Evolutionary conservation across 2,329 filamentous ascomycete species (phyloP), one percentile per base, ranked within the genome.

Genomic region (Madurella fahalii): DNA sequence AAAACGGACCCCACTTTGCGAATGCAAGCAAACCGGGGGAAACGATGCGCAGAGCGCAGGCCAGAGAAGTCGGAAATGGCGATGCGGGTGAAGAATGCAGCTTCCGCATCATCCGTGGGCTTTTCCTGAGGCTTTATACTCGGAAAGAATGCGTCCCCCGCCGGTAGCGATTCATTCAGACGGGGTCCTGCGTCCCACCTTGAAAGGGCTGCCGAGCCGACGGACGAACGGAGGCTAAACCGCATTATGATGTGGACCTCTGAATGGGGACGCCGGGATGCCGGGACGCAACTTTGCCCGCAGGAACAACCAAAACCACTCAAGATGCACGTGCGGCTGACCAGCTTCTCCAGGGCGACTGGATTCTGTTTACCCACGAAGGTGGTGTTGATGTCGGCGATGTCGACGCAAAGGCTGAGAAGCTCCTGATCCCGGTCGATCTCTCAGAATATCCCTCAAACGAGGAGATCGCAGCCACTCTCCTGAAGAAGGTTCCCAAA

Each of bases 331-430:
- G 41, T 34, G 39, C 47, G 25, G 48, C 58, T 58, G 17, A 60
- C 61, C 52, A 57, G 47, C 12, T 25, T 44, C 31, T 50, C 45
- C 72, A 97, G 94, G 94, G 94, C 71, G 94, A 99, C 77, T 97
- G 92, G 91, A 96, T 99, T 72, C 90, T 99, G 70, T 99, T 99
- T 82, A 96, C 93, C 69, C 91, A 99, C 78, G 94, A 99, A 78
- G 94, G 94, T 81, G 94, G 94, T 88, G 92, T 99, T 65, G 94
- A 99, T 76, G 94, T 99, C 67, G 94, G 94, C 73, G 94, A 99
- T 85, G 94, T 99, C 64, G 94, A 99, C 69, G 91, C 86, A 63
- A 99, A 99, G 83, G 94, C 94, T 61, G 90, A 97, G 84, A 99
- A 97, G 87, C 84, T 99, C 61, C 80, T 99, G 71, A 91, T 99